Conservation (phyloP, 257 asterid genomes). For the Lithospermum erythrorhizon region DNA sequence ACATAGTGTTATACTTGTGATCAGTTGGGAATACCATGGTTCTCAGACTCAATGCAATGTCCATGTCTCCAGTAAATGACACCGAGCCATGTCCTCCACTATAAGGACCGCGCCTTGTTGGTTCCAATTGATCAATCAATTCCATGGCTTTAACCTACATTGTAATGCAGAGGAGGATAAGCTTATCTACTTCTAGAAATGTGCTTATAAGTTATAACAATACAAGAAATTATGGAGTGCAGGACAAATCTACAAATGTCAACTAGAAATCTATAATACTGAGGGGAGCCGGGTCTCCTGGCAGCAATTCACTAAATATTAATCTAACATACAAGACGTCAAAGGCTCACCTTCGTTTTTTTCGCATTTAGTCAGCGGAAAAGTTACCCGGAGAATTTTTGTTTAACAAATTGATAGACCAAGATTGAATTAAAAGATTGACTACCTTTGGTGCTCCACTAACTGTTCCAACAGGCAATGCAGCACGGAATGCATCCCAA, state of each 20-base stretch:
- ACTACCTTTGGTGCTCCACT: slow-evolving; percentile 91
- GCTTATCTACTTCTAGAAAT: too few species aligned
- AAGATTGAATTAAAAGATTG: neutral
- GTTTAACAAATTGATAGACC: too few species aligned
- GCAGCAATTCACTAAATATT: too few species aligned
- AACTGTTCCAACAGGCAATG: slow-evolving; percentile 92
- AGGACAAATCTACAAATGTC: too few species aligned
- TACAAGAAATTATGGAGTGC: too few species aligned
- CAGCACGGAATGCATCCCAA: slow-evolving; percentile 86
- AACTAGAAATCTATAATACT: too few species aligned
- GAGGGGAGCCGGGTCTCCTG: too few species aligned
- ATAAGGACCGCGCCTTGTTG: slow-evolving; percentile 67
- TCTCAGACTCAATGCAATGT: slow-evolving; percentile 66
- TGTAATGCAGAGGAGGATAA: neutral
- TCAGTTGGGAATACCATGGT: slow-evolving; percentile 62
- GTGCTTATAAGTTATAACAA: too few species aligned
- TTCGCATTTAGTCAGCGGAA: too few species aligned
- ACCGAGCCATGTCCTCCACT: slow-evolving; percentile 89
- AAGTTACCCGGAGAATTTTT: too few species aligned
- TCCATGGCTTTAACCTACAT: slow-evolving; percentile 84
- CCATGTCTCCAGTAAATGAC: slow-evolving; percentile 76
- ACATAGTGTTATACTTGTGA: slow-evolving; percentile 48
- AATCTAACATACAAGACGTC: too few species aligned
- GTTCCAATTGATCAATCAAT: slow-evolving; percentile 64
- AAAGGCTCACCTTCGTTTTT: too few species aligned